These are phyloP conservation scores for Leishmania aethiopica DNA, from an alignment of 208 protist species.

Conservation along the genomic window DNA sequence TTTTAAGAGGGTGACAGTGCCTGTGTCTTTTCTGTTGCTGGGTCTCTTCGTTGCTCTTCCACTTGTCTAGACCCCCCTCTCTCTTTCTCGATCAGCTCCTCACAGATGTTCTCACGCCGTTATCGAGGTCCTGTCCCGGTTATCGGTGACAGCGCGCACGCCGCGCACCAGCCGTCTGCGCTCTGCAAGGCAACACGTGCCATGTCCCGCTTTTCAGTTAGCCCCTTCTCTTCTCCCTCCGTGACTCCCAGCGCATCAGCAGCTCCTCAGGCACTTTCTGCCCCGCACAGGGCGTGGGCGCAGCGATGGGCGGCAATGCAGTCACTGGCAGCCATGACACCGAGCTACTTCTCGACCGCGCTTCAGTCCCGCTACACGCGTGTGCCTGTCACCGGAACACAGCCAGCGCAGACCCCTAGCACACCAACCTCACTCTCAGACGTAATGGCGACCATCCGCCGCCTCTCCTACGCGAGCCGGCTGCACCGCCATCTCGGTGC, in stretches of 20 bases:
- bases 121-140: neutral
- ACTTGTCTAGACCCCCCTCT: neutral
- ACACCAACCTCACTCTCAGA: neutral
- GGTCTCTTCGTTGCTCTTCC: neutral
- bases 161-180: neutral
- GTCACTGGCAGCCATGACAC: conserved; percentile 3
- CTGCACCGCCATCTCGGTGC: conserved; percentile 1
- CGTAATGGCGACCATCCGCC: conserved; percentile 4
- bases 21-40: neutral
- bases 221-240: neutral
- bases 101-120: conserved; percentile 11
- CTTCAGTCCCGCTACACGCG: conserved; percentile 19
- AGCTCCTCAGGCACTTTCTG: neutral
- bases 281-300: conserved; percentile 1
- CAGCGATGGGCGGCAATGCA: conserved; percentile 7
- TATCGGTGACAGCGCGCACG: neutral
- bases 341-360: conserved; percentile 12
- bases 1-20: neutral
- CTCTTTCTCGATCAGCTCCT: neutral
- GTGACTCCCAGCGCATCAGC: neutral
- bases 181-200: conserved; percentile 1
- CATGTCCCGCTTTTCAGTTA: conserved; percentile 11
- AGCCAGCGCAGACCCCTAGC: neutral
- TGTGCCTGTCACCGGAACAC: neutral
- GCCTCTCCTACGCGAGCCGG: neutral